Evolutionary conservation across 495 filamentous ascomycete species (phyloP).

Genomic region (Amphirosellinia nigrospora): DNA sequence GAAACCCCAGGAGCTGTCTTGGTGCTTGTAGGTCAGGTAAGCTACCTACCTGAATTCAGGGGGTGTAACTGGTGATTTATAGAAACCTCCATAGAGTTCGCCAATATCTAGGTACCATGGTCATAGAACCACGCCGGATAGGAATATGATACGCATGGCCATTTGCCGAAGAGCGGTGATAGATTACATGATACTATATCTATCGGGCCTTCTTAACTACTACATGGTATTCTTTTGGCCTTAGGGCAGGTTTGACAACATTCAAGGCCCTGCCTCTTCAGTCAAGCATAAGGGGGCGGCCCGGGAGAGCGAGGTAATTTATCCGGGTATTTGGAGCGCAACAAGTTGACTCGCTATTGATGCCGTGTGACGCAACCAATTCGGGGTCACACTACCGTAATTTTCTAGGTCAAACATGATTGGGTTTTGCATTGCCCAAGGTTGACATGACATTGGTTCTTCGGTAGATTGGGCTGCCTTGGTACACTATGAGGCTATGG

Average conservation of each 20-base stretch:
- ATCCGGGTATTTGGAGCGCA: constrained; percentile 32
- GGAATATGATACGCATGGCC: not conserved
- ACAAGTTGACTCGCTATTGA: constrained; percentile 27
- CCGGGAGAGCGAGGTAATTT: constrained; percentile 30
- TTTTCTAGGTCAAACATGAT: constrained; percentile 27
- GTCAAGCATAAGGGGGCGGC: constrained; percentile 18
- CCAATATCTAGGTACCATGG: not conserved
- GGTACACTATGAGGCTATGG: not conserved
- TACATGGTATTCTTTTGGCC: constrained; percentile 14
- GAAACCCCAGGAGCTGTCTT: not conserved
- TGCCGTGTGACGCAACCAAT: constrained; percentile 30
- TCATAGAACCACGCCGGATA: not conserved
- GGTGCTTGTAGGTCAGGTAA: not conserved
- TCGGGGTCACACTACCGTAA: constrained; percentile 40
- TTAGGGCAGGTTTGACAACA: not conserved
- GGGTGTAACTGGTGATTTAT: constrained; percentile 31
- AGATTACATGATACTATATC: constrained; percentile 21
- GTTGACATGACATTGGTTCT: constrained; percentile 2
- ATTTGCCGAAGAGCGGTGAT: constrained; percentile 35
- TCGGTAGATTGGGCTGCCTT: not conserved
- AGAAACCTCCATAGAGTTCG: constrained; percentile 8
- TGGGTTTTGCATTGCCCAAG: constrained; percentile 21
- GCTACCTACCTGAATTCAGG: not conserved
- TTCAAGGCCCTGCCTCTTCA: not conserved
- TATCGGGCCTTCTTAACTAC: constrained; percentile 28